Base-by-base conservation (phyloP, 164 flowering plant species). In the Cinnamomum micranthum region DNA sequence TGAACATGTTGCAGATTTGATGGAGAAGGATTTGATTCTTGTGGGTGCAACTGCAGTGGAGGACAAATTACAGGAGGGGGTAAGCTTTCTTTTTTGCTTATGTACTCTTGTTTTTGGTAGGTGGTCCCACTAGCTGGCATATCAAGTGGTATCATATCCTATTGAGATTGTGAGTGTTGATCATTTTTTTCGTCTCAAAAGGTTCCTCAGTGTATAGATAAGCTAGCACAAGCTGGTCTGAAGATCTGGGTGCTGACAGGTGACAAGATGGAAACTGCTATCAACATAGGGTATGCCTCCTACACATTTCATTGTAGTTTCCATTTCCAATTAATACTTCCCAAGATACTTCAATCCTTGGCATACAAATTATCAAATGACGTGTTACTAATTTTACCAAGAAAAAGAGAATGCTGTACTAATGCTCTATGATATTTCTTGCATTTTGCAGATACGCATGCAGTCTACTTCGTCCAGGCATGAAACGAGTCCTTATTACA, bases 241-340 rank as follows among this genome's bases (percentile, higher is more conserved):
- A 96, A 96, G 85, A 79, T 96, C 77, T 96, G 99, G 99, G 97
- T 96, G 76, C 87, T 96, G 81, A 96, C 99, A 23, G 99, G 99
- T 70, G 99, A 96, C 82, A 96, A 94, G 84, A 92, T 92, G 97
- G 99, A 96, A 89, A 96, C 99, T 77, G 99, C 99, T 76, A 89
- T 96, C 74, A 96, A 96, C 77, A 94, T 96, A 66, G 99, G 99
- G 99, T 94, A 27, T 69, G 90, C 75, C 41, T 72, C 76, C 77
- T 70, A 20, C 19, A 23, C 70, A 28, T 33, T 68, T 25, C 64
- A 65, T 13, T 13, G 2, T 7, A 41, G 47, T 41, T 41, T 41
- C 11, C 47, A 1, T 41, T 41, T 41, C 47, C 11, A 6, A 41
- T 7, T 41, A 41, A 41, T 41, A 41, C 47, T 41, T 41, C 10